Evolutionary conservation across 1,284 basidiomycete genomes (phyloP), one percentile per base, ranked within the genome.

Genomic region (Bjerkandera adusta): DNA sequence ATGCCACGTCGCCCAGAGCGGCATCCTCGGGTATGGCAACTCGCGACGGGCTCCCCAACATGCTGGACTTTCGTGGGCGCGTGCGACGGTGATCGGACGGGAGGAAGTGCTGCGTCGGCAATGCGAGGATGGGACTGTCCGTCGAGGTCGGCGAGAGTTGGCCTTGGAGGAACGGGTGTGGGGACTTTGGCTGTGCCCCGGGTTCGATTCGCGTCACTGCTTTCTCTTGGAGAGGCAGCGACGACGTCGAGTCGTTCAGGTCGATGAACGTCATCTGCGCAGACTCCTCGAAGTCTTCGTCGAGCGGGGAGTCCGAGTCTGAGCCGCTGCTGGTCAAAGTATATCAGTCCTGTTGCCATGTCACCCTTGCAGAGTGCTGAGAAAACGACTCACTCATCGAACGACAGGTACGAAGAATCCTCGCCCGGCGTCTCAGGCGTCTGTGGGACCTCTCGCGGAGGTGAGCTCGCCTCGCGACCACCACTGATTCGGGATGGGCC

Each of bases 311-410:
- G 26, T 49, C 42, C 26, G 35, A 27, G 34, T 51, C 49, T 5
- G 45, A 47, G 32, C 43, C 45, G 30, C 49, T 51, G 36, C 35
- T 43, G 32, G 2, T 6, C n/a, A n/a, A n/a, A n/a, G n/a, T n/a
- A n/a, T n/a, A n/a, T n/a, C 18, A n/a, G n/a, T 20, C 18, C 15
- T 18, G 44, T 32, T n/a, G n/a, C 16, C 0, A 18, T 20, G 27
- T n/a, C 29, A 45, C 10, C 13, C 11, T 10, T n/a, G 18, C 13
- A 37, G 10, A 20, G n/a, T n/a, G n/a, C n/a, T n/a, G n/a, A n/a
- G n/a, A n/a, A n/a, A n/a, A n/a, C n/a, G n/a, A 38, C 49, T 11
- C 32, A 51, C 49, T 51, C 45, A 20, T 51, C 43, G 13, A 51
- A 32, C 22, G 45, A 47, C 25, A 51, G 39, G 27, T 51, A 51